Evolutionary conservation across 805 yeast species (phyloP), one percentile per base, ranked within the genome.

Genomic region (Candida loeiensis): DNA sequence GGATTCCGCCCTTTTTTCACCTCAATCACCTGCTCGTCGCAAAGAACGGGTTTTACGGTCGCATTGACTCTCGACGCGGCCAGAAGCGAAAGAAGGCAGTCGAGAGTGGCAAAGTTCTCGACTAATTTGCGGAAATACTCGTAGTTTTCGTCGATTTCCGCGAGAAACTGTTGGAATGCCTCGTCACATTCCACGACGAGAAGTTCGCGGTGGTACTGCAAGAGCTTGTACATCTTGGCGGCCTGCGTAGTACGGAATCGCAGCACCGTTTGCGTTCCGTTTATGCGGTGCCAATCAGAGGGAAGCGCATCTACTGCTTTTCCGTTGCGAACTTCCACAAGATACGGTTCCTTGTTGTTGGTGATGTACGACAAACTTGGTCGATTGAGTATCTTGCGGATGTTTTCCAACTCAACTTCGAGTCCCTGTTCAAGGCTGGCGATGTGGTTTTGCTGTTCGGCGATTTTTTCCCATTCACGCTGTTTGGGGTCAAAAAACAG

Each of bases 221-320:
- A 56, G 27, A 66, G 57, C 39, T 78, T 77, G 35, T 80, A 71
- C 19, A 85, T 61, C 12, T 64, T 61, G 2, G 66, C 49, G 1
- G 80, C 71, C 21, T 59, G 63, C 0, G 95, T 86, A 0, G 95
- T 70, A 43, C 89, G 66, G 58, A 78, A 90, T 42, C 98, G 64
- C 2, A 88, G 76, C 1, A 87, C 80, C 1, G 79, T 58, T 45
- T 79, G 68, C 34, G 95, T 75, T 6, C 83, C 83, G 50, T 77
- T 83, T 19, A 85, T 75, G 49, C 86, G 83, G 9, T 82, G 62
- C 96, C 96, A 91, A 37, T 77, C 79, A 2, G 64, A 50, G 0
- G 98, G 98, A 2, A 90, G 59, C 1, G 63, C 59, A 31, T 74
- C 76, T 2, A 74, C 66, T 32, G 76, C 76, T 9, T 74, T 61